These are phyloP conservation scores for Hypoxylon sp. DNA, from an alignment of 2,329 filamentous ascomycete species.

Conservation along the genomic window DNA sequence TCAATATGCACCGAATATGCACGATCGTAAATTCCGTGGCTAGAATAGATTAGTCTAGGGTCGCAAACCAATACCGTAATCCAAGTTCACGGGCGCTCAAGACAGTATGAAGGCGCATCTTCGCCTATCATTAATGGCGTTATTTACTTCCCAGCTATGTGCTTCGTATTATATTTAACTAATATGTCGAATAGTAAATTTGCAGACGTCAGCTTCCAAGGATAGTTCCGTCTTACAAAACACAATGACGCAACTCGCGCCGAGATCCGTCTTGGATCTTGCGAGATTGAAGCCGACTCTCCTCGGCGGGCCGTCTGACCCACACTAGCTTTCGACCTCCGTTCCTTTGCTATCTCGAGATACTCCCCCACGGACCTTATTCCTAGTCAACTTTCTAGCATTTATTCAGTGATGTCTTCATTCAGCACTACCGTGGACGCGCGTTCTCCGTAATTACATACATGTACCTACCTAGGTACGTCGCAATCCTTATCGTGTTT, in stretches of 20 bases:
- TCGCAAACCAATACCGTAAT: constrained; percentile 37
- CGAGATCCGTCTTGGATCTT: constrained; percentile 36
- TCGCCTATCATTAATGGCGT: constrained; percentile 27
- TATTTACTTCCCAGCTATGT: constrained; percentile 13
- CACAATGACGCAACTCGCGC: constrained; percentile 39
- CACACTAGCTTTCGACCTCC: constrained; percentile 26
- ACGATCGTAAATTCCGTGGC: constrained; percentile 27
- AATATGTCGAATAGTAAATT: constrained; percentile 6
- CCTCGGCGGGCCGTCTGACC: constrained; percentile 44
- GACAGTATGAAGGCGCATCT: constrained; percentile 8
- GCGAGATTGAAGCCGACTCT: constrained; percentile 38
- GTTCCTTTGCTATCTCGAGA: constrained; percentile 11
- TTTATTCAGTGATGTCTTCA: constrained; percentile 8
- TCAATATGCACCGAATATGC: constrained; percentile 37
- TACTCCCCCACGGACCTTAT: constrained; percentile 17
- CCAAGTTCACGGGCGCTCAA: constrained; percentile 40
- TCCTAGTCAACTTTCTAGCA: constrained; percentile 12
- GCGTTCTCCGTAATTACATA: not conserved
- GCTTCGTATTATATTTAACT: constrained; percentile 6
- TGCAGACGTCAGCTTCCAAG: constrained; percentile 7
- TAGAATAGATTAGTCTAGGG: constrained; percentile 31
- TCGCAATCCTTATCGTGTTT: not conserved
- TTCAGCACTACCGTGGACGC: constrained; percentile 3
- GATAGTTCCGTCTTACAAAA: constrained; percentile 4
- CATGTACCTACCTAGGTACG: not conserved